phyloP scores from a whole-genome alignment of 805 yeast genomes.

The Saccharomycopsis sp. region DNA sequence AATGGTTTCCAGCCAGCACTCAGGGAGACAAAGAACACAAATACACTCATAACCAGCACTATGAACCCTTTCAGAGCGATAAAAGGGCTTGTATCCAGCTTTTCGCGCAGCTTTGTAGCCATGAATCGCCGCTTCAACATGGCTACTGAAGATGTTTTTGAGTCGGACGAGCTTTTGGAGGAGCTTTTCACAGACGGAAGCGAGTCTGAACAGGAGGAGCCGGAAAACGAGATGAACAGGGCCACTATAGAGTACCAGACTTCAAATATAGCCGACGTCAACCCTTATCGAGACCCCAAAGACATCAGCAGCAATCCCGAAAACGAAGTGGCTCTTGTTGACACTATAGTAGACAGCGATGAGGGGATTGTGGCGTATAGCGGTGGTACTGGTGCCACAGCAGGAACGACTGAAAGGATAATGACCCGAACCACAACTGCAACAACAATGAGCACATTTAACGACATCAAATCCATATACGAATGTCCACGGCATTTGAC shows the following conservation, averaged over 20 bases:
- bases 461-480: not conserved
- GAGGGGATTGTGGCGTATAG: not conserved
- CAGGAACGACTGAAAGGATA: not conserved
- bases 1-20: not conserved
- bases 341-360: not conserved
- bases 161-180: not conserved
- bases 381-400: not conserved
- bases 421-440: not conserved
- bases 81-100: not conserved
- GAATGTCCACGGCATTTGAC: not conserved
- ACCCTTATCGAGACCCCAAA: too few relatives aligned
- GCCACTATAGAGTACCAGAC: not conserved
- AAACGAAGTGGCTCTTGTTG: not conserved
- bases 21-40: not conserved
- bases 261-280: not conserved
- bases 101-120: not conserved
- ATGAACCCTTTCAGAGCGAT: not conserved
- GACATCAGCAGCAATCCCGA: not conserved
- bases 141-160: not conserved
- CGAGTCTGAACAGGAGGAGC: not conserved
- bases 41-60: not conserved
- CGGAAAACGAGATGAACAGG: not conserved
- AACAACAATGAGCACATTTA: not conserved
- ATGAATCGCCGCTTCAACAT: not conserved
- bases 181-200: not conserved